These are phyloP conservation scores for Coprinopsis marcescibilis DNA, from an alignment of 768 basidiomycete species.

Conservation along the genomic window DNA sequence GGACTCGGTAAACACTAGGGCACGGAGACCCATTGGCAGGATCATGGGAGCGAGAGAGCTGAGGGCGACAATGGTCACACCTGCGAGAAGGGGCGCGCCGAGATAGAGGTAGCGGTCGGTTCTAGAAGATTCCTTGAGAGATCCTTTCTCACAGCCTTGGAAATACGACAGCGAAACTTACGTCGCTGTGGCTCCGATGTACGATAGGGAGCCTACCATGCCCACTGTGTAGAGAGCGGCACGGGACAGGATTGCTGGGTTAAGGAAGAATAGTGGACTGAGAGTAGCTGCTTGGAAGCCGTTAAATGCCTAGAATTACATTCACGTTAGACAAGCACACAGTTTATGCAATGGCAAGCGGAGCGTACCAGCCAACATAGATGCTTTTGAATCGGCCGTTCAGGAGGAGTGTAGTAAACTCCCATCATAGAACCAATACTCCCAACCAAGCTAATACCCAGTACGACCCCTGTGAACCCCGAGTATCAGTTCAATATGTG, in stretches of 20 bases:
- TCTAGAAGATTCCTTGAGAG: constrained; percentile 22
- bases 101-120: constrained; percentile 82
- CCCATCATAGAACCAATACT: constrained; percentile 86
- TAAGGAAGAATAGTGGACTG: constrained; percentile 85
- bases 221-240: constrained; percentile 87
- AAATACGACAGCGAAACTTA: constrained; percentile 22
- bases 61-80: constrained; percentile 82
- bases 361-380: constrained; percentile 68
- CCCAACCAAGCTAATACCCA: constrained; percentile 74
- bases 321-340: not conserved
- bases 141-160: not conserved
- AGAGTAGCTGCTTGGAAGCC: constrained; percentile 82
- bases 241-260: constrained; percentile 77
- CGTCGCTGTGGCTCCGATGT: constrained; percentile 85
- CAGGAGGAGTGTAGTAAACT: constrained; percentile 71
- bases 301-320: constrained; percentile 74
- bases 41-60: constrained; percentile 86
- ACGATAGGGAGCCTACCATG: constrained; percentile 80
- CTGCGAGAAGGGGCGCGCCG: constrained; percentile 84
- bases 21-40: constrained; percentile 76
- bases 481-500: not conserved
- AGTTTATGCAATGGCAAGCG: not conserved
- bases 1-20: constrained; percentile 68
- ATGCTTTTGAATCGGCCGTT: constrained; percentile 72
- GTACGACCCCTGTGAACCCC: constrained; percentile 65